Conservation (phyloP, 169 alveolate genomes). For the Perkinsus olseni region DNA sequence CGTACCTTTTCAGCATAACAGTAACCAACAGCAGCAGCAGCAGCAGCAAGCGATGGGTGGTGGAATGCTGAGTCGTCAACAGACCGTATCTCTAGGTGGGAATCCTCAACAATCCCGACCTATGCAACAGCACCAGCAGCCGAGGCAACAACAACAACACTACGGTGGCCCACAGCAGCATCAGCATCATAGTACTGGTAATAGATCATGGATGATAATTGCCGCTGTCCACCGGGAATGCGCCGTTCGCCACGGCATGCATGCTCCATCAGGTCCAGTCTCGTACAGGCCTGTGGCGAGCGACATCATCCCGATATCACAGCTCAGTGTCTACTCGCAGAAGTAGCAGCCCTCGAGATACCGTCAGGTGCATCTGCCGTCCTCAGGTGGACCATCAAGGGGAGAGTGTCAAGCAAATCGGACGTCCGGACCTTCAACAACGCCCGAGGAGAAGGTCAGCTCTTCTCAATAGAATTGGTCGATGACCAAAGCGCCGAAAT, state of each 20-base stretch:
- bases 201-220: too few species aligned
- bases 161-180: neutral
- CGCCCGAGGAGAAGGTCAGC: conserved; percentile 30
- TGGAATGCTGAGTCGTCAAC: neutral
- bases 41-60: neutral
- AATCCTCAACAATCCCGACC: neutral
- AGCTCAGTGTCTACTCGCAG: neutral
- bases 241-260: too few species aligned
- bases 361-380: neutral
- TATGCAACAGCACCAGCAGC: neutral
- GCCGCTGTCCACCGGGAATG: too few species aligned
- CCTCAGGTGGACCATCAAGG: conserved; percentile 30
- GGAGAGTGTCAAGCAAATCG: conserved; percentile 27
- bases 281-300: neutral
- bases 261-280: neutral
- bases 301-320: neutral
- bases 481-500: conserved; percentile 33
- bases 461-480: conserved; percentile 31
- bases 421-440: conserved; percentile 27
- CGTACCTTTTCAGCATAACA: neutral
- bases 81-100: neutral
- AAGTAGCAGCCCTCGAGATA: neutral
- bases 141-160: neutral
- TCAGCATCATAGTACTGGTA: neutral
- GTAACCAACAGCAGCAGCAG: too few species aligned